These are phyloP conservation scores for Acacia pycnantha DNA, from an alignment of 331 rosid species.

Conservation along the genomic window DNA sequence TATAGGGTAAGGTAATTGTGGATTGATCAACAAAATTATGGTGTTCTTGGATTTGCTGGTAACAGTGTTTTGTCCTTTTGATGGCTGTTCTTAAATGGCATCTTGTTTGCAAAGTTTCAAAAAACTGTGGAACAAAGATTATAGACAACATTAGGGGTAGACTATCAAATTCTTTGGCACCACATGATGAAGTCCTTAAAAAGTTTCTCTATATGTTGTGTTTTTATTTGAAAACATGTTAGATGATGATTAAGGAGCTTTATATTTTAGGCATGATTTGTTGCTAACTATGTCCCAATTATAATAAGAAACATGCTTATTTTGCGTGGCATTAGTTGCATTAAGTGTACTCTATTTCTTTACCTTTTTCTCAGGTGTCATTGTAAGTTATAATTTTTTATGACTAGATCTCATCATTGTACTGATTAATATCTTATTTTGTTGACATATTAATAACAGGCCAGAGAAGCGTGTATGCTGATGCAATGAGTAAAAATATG, in stretches of 20 bases:
- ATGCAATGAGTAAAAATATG: slow-evolving; percentile 35
- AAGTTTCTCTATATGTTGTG: neutral
- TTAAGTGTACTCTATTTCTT: neutral
- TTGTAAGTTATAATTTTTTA: neutral
- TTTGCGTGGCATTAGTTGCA: neutral
- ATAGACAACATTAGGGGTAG: neutral
- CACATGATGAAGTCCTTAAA: neutral
- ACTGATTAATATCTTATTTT: neutral
- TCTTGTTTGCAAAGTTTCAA: neutral
- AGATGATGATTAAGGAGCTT: neutral
- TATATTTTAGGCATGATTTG: neutral
- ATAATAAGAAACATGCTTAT: neutral
- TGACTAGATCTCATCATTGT: slow-evolving; percentile 3
- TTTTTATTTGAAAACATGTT: neutral
- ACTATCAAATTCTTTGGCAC: neutral
- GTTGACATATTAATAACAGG: neutral
- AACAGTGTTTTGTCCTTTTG: neutral
- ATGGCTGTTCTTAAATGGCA: slow-evolving; percentile 16
- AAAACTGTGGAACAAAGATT: neutral
- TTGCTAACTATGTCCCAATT: neutral
- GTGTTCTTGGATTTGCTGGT: slow-evolving; percentile 12
- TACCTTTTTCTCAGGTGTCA: neutral
- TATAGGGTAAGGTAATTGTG: neutral
- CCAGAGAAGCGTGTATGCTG: slow-evolving; percentile 16
- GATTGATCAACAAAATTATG: neutral